Evolutionary conservation across 2,329 filamentous ascomycete genomes (phyloP).

Genomic region (Colletotrichum lindemuthianum): DNA sequence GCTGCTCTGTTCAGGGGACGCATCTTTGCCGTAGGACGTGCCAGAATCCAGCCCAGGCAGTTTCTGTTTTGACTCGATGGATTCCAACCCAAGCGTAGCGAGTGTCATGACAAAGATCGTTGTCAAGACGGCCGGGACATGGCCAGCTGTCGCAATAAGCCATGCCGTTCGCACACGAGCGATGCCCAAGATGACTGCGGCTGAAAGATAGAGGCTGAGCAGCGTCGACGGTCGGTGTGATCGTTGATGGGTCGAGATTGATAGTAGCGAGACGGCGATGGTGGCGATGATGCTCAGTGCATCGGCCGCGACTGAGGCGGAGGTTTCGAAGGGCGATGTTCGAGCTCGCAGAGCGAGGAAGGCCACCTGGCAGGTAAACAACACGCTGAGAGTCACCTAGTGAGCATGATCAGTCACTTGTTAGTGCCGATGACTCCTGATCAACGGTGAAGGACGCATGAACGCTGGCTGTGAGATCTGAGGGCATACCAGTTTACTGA

Average conservation of each 20-base stretch:
- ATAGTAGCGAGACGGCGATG: constrained; percentile 32
- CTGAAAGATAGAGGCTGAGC: constrained; percentile 39
- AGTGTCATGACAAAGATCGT: neutral
- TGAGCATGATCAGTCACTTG: neutral
- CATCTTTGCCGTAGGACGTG: neutral
- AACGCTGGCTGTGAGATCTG: neutral
- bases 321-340: constrained; percentile 17
- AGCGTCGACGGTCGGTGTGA: constrained; percentile 41
- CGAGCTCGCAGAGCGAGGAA: constrained; percentile 36
- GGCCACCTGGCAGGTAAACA: constrained; percentile 35
- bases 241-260: constrained; percentile 37
- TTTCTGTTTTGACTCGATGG: constrained; percentile 1
- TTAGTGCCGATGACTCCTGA: neutral
- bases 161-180: constrained; percentile 8
- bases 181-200: constrained; percentile 34
- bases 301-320: constrained; percentile 38
- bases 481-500: constrained; percentile 34
- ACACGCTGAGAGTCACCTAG: constrained; percentile 21
- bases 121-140: neutral
- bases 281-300: constrained; percentile 35
- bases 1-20: constrained; percentile 12
- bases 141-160: neutral
- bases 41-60: neutral
- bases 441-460: neutral
- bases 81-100: neutral